Base-by-base conservation (phyloP, 495 filamentous ascomycete species). In the Extremus antarcticus region DNA sequence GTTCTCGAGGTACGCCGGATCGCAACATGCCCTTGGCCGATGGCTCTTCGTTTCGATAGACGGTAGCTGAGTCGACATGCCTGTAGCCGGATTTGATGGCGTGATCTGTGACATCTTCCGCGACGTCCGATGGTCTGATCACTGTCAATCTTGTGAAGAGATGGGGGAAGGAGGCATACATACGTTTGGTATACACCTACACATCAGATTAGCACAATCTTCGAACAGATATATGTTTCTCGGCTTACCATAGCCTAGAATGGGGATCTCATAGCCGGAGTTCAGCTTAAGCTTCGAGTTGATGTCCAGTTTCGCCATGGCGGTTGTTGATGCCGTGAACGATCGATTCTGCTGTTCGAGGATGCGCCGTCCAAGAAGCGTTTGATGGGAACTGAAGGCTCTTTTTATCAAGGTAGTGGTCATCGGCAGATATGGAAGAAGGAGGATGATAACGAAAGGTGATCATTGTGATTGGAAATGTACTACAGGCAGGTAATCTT, bases 141-240 rank as follows among this genome's bases (percentile, higher is more conserved):
- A 24, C 4, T 19, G 43, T 59, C 61, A 47, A 38, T 19, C 17
- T 57, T 54, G n/a, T n/a, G n/a, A n/a, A n/a, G n/a, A n/a, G n/a
- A n/a, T n/a, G n/a, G n/a, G n/a, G n/a, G n/a, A n/a, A n/a, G n/a
- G n/a, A n/a, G n/a, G n/a, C n/a, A n/a, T n/a, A n/a, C 71, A 56
- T 69, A 88, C 82, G 83, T 88, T 73, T 87, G 82, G 62, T 83
- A 89, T 46, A 88, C 59, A 16, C 82, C 84, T 86, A 61, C 23
- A 9, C n/a, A n/a, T n/a, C n/a, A n/a, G n/a, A n/a, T n/a, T n/a
- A n/a, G n/a, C n/a, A n/a, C n/a, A n/a, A n/a, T n/a, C n/a, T n/a
- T n/a, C n/a, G n/a, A n/a, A n/a, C n/a, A n/a, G n/a, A n/a, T n/a
- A n/a, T n/a, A n/a, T n/a, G n/a, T n/a, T 9, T 24, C 25, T 17